Percentiles rank a stretch among this genome's conserved stretches.
phyloP scores from a whole-genome alignment of 192 early-diverging fungal species.

The Gamsiella multidivaricata region DNA sequence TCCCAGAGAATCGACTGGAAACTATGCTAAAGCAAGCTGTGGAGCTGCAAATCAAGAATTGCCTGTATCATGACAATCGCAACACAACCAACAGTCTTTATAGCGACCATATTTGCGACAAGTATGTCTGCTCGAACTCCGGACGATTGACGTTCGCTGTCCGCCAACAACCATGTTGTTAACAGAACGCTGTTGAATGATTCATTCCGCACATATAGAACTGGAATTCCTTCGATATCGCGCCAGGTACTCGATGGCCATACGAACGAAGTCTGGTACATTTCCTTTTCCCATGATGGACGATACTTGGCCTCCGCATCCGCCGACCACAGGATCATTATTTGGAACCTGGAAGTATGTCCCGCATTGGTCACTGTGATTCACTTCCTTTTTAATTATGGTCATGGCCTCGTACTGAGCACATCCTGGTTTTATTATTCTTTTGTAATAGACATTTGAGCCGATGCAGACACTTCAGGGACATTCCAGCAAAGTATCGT shows the following conservation, averaged over 20 bases:
- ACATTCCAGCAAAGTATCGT: conserved; percentile 80
- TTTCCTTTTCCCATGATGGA: conserved; percentile 92
- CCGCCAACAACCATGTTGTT: neutral
- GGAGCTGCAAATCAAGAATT: conserved; percentile 75
- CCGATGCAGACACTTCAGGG: conserved; percentile 65
- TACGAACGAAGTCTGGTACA: conserved; percentile 95
- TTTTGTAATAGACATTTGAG: conserved; percentile 64
- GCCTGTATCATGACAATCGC: conserved; percentile 85
- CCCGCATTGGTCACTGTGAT: too few species aligned
- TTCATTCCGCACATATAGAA: conserved; percentile 18
- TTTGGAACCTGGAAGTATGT: conserved; percentile 84
- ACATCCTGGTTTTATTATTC: too few species aligned
- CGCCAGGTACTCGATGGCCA: conserved; percentile 76
- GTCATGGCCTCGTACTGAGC: too few species aligned
- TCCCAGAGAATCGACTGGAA: conserved; percentile 88
- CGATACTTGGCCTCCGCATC: conserved; percentile 91
- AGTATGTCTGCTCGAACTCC: conserved; percentile 55
- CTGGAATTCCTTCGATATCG: conserved; percentile 67
- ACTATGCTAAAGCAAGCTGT: conserved; percentile 86
- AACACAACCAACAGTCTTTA: conserved; percentile 71
- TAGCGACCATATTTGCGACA: conserved; percentile 78
- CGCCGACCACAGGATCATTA: conserved; percentile 85
- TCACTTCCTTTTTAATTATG: too few species aligned
- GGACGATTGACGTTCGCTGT: neutral
- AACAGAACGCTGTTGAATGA: too few species aligned